These are phyloP conservation scores for Pseudopyricularia cyperi DNA, from an alignment of 2,329 filamentous ascomycete species.

Conservation along the genomic window DNA sequence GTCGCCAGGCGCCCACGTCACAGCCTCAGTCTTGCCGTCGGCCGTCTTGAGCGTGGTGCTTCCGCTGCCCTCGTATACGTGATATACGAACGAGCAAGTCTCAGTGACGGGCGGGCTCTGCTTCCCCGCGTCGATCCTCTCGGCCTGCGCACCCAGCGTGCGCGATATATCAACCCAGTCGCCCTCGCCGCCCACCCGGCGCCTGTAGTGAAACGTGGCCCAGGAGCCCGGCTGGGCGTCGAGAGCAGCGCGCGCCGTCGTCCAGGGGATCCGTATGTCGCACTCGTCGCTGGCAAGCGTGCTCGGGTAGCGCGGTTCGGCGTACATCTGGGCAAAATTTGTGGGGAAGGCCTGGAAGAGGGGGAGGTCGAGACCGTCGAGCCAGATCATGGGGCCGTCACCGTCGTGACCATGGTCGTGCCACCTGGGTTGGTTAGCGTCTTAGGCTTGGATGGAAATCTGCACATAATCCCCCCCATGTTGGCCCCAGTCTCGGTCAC, in stretches of 20 bases:
- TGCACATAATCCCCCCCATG: no score
- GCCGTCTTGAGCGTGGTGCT: conserved; percentile 23
- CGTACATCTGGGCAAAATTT: conserved; percentile 40
- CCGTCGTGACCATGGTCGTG: conserved; percentile 49
- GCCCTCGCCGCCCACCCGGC: conserved; percentile 11
- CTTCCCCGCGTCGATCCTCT: conserved; percentile 25
- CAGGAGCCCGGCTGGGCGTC: conserved; percentile 17
- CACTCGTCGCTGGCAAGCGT: conserved; percentile 18
- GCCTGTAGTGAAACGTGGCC: conserved; percentile 22
- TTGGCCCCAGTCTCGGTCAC: background rate
- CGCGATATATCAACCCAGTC: conserved; percentile 18
- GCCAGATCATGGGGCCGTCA: conserved; percentile 39
- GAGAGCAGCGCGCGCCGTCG: conserved; percentile 16
- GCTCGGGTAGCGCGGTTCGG: background rate
- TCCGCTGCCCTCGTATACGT: conserved; percentile 35
- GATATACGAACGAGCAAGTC: conserved; percentile 36
- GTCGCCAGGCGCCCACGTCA: conserved; percentile 32
- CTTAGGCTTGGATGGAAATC: background rate
- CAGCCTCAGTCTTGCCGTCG: conserved; percentile 11
- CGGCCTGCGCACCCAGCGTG: conserved; percentile 33
- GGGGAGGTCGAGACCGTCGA: conserved; percentile 42
- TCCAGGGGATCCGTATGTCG: conserved; percentile 11
- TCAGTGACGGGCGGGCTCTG: conserved; percentile 23
- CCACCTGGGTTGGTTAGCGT: background rate
- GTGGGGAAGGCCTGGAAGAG: conserved; percentile 35